Conservation (phyloP, 192 early-diverging fungal genomes). For the Phlyctochytrium bullatum region DNA sequence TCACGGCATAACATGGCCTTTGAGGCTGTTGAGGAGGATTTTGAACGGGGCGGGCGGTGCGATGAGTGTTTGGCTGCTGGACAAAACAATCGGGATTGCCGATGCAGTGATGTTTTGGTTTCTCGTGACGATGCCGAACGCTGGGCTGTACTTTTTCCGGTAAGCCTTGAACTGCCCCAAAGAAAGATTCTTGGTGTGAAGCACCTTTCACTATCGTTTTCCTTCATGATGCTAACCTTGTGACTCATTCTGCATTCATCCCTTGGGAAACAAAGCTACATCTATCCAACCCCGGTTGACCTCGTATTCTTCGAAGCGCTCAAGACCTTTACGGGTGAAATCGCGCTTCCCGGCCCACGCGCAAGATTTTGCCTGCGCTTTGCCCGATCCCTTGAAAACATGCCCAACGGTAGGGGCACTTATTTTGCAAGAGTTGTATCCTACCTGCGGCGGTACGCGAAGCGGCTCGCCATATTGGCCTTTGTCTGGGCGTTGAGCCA, state of each 20-base stretch:
- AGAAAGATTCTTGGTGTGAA: too few relatives aligned
- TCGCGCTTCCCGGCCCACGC: background rate
- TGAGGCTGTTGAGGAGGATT: constrained; percentile 2
- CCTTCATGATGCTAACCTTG: too few relatives aligned
- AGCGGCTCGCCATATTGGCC: constrained; percentile 22
- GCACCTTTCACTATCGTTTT: too few relatives aligned
- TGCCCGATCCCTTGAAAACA: background rate
- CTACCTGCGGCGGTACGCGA: constrained; percentile 29
- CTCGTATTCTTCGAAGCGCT: constrained; percentile 6
- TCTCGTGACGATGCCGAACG: constrained; percentile 5
- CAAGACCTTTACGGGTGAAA: background rate
- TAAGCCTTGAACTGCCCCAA: background rate
- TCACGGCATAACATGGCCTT: background rate
- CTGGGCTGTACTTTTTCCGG: constrained; percentile 1
- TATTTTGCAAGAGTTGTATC: background rate
- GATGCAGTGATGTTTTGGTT: constrained; percentile 6
- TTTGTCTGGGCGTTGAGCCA: constrained; percentile 12
- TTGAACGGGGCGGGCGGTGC: background rate
- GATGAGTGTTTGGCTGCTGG: background rate
- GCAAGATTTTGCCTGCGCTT: constrained; percentile 5
- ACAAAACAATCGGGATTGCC: background rate
- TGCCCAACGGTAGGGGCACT: background rate
- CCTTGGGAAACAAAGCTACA: constrained; percentile 2
- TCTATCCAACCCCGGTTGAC: background rate
- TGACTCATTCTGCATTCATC: too few relatives aligned